Conservation (phyloP, 495 filamentous ascomycete genomes). For the Staphylotrichum longicolle region DNA sequence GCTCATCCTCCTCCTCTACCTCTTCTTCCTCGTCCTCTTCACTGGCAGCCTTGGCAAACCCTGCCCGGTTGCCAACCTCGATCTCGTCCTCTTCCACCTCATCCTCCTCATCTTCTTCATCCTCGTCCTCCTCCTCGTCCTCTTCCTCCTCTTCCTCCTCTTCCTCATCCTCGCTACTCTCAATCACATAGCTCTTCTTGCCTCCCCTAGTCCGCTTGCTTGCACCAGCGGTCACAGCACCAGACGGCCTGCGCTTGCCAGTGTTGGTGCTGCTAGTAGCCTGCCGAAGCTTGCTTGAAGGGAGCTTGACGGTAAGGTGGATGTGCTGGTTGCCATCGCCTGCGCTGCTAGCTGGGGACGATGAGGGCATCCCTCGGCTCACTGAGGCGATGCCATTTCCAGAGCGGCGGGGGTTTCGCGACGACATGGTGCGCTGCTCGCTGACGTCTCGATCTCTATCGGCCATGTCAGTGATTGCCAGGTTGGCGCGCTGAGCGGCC, state of each 20-base stretch:
- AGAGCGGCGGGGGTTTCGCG: conserved; percentile 46
- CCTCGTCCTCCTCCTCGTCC: conserved; percentile 44
- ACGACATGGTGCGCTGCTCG: conserved; percentile 46
- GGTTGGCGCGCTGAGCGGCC: conserved; percentile 48
- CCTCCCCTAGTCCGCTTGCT: conserved; percentile 59
- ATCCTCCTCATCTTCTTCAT: conserved; percentile 45
- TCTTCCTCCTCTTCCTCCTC: conserved; percentile 47
- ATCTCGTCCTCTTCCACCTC: conserved; percentile 37
- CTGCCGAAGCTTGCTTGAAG: conserved; percentile 77
- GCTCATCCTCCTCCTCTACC: conserved; percentile 36
- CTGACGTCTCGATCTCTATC: conserved; percentile 43
- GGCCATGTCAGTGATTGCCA: conserved; percentile 52
- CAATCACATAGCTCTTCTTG: conserved; percentile 67
- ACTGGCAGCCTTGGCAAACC: conserved; percentile 27
- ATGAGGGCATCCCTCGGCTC: conserved; percentile 48
- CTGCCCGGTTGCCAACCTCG: conserved; percentile 41
- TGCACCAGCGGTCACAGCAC: conserved; percentile 46
- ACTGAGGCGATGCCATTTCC: conserved; percentile 50
- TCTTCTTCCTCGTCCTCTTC: conserved; percentile 26
- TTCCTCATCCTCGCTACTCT: conserved; percentile 53
- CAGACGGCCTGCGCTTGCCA: conserved; percentile 23
- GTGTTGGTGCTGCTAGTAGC: conserved; percentile 57
- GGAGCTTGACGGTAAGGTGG: conserved; percentile 79
- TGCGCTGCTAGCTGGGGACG: conserved; percentile 42
- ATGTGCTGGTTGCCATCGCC: conserved; percentile 61